Evolutionary conservation across 768 basidiomycete genomes (phyloP), one percentile per base, ranked within the genome.

Genomic region (Amyloporia xantha): DNA sequence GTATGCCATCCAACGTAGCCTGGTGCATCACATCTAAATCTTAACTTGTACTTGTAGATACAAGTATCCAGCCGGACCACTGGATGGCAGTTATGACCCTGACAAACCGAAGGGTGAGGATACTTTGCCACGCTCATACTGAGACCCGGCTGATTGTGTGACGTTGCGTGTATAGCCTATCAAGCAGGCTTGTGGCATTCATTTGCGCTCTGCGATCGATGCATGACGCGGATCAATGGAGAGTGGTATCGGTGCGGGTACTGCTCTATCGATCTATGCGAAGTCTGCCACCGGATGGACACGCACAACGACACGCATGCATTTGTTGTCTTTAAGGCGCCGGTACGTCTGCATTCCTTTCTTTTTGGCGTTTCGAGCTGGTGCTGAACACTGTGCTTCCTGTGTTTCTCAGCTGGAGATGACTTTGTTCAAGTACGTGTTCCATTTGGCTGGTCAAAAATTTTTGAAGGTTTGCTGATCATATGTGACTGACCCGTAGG

Each of bases 231-330:
- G 43, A 94, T 96, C 47, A 68, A 72, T n/a, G 94, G 94, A 13
- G 78, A 81, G 56, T 97, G 94, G 94, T 87, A 84, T 66, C 79
- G 86, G 56, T 97, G 94, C 59, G 91, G 81, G 3, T 90, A 91
- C 60, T 96, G 93, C 60, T 75, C 76, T 5, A 82, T 78, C 56
- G 94, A 97, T 62, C 69, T 95, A n/a, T 96, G 94, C 66, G 81
- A 81, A 36, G 75, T 75, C 25, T 95, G 93, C 58, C 87, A 93
- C 64, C 73, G 69, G 40, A 68, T 86, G 23, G 91, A 91, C 59
- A 84, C 85, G 39, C 93, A 96, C 60, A 78, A 93, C 56, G 73
- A 78, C 51, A 81, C 78, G 1, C 93, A 95, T 60, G 66, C 91
- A 37, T 97, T 93, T 65, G 71, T 94, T 27, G 86, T 88, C 6